Conservation (phyloP, 169 alveolate species). For the Cryptosporidium viatorum region DNA sequence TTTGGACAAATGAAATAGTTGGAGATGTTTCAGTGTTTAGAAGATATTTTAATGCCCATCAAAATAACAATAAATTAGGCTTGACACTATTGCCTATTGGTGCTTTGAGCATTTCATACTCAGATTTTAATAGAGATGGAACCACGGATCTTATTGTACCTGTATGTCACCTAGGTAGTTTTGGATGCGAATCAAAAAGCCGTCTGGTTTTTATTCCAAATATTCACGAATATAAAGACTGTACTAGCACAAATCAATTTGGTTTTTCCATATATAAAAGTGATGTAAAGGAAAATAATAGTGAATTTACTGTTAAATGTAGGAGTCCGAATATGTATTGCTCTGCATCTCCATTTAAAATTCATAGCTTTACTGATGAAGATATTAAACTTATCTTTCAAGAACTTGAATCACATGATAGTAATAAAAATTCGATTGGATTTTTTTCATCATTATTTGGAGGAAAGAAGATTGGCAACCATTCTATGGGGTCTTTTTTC, state of each 20-base stretch:
- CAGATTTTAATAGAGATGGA: constrained; percentile 88
- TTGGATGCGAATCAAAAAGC: constrained; percentile 63
- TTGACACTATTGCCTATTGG: constrained; percentile 32
- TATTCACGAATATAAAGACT: constrained; percentile 39
- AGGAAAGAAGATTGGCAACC: not conserved
- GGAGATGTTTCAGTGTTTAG: constrained; percentile 8
- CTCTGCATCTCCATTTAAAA: constrained; percentile 79
- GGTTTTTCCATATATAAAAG: constrained; percentile 20
- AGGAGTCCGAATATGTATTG: constrained; percentile 83
- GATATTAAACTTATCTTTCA: constrained; percentile 40
- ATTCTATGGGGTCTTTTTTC: constrained; percentile 3
- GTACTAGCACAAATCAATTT: not conserved
- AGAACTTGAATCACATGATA: not conserved
- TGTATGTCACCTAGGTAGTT: constrained; percentile 72
- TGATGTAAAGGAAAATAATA: not conserved
- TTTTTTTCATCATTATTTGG: constrained; percentile 43
- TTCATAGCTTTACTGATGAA: constrained; percentile 75
- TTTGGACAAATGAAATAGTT: constrained; percentile 46
- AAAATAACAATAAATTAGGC: constrained; percentile 4
- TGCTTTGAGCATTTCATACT: constrained; percentile 81
- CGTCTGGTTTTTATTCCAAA: constrained; percentile 68
- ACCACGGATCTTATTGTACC: constrained; percentile 85
- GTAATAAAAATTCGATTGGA: not conserved
- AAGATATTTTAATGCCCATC: not conserved
- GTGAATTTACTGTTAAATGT: constrained; percentile 78